Conservation (phyloP, 129 eudicot genomes). For the Apium graveolens region DNA sequence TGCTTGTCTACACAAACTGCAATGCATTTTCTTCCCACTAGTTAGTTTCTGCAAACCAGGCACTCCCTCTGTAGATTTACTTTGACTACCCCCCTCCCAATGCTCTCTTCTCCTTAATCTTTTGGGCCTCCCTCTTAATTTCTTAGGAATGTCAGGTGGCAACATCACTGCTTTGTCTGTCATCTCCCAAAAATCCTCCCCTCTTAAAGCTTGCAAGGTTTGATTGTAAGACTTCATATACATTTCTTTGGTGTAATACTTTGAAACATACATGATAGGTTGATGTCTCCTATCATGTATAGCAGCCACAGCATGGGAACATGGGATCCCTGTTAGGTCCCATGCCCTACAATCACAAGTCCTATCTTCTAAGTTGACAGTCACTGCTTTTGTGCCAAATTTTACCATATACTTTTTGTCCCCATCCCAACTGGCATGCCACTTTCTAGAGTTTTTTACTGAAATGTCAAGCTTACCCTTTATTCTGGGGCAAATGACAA, state of each 20-base stretch:
- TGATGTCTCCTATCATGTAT: neutral
- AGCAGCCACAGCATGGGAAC: neutral
- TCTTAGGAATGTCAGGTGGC: neutral
- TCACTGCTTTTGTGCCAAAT: too few species aligned
- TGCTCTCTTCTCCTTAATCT: neutral
- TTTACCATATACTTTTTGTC: neutral
- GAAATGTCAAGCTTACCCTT: neutral
- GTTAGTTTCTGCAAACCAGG: neutral
- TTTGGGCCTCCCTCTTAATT: too few species aligned
- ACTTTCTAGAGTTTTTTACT: neutral
- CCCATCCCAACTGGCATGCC: neutral
- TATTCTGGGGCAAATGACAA: neutral
- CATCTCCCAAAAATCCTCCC: neutral
- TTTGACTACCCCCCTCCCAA: neutral
- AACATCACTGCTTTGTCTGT: neutral
- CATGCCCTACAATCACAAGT: neutral
- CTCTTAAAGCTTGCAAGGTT: neutral
- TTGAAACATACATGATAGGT: neutral
- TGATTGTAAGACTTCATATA: too few species aligned
- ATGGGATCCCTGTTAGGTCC: neutral
- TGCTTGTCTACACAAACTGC: too few species aligned
- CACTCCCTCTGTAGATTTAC: neutral
- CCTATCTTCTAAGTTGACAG: neutral
- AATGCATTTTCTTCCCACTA: neutral
- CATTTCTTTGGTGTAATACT: neutral